Conservation (phyloP, 768 basidiomycete genomes). For the Lentinula raphanica region DNA sequence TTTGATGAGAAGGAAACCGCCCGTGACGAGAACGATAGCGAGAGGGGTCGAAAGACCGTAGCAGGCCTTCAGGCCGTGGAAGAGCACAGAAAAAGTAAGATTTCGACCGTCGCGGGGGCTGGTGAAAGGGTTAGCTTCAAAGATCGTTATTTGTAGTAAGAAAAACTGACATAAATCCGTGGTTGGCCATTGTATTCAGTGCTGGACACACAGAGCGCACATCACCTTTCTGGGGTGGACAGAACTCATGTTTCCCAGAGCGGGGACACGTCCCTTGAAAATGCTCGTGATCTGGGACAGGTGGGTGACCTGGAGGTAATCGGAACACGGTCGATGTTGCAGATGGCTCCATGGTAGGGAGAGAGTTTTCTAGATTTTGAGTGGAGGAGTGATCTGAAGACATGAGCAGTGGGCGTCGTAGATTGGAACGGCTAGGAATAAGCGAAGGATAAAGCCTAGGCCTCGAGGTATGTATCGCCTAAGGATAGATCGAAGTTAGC, state of each 20-base stretch:
- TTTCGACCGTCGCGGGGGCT: constrained; percentile 52
- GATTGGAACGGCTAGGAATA: background rate
- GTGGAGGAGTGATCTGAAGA: background rate
- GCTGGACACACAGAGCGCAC: constrained; percentile 46
- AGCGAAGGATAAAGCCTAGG: background rate
- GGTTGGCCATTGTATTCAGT: constrained; percentile 47
- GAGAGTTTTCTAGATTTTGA: background rate
- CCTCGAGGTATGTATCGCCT: background rate
- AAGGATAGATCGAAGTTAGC: background rate
- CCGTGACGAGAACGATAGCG: constrained; percentile 42
- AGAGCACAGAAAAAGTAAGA: constrained; percentile 35
- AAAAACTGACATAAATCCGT: constrained; percentile 41
- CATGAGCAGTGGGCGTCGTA: background rate
- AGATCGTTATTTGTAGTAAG: background rate
- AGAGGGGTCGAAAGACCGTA: constrained; percentile 47
- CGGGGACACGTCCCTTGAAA: background rate
- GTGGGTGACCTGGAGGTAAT: constrained; percentile 7
- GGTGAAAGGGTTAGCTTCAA: background rate
- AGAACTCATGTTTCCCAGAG: background rate
- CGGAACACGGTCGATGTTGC: background rate
- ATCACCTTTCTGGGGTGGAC: constrained; percentile 19
- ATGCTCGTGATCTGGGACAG: constrained; percentile 1
- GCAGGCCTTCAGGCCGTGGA: constrained; percentile 39
- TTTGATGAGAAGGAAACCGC: constrained; percentile 38
- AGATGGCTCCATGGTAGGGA: no score